Percentiles rank a stretch among this genome's conserved stretches.
phyloP scores from a whole-genome alignment of 2,329 filamentous ascomycete genomes.

The Cladosporium cucumerinum region DNA sequence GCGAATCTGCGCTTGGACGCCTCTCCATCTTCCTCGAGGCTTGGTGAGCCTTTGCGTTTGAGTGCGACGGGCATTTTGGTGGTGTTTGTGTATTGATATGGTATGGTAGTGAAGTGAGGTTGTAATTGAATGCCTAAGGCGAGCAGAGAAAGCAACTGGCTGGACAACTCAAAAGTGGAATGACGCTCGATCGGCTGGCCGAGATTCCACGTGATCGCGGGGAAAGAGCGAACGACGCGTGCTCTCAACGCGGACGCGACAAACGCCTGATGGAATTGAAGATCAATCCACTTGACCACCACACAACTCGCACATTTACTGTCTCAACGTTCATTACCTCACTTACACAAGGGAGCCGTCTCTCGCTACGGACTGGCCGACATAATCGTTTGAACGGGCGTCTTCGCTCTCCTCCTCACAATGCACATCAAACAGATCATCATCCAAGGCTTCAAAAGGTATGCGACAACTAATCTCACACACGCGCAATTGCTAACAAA shows the following conservation, averaged over 20 bases:
- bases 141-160: conserved; percentile 1
- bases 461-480: conserved; percentile 26
- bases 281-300: not conserved
- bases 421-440: conserved; percentile 99
- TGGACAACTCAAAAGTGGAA: not conserved
- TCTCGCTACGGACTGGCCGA: not conserved
- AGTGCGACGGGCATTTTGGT: conserved; percentile 28
- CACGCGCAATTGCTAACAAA: conserved; percentile 21
- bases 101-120: not conserved
- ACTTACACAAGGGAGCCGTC: not conserved
- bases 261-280: not conserved
- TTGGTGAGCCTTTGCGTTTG: conserved; percentile 38
- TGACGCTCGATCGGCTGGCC: not conserved
- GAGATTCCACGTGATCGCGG: not conserved
- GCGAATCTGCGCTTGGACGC: conserved; percentile 37
- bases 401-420: conserved; percentile 6
- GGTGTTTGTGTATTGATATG: not conserved
- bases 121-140: not conserved
- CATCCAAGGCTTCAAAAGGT: conserved; percentile 99
- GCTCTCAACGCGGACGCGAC: not conserved
- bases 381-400: not conserved
- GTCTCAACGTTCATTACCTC: not conserved
- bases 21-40: conserved; percentile 31
- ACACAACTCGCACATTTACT: not conserved
- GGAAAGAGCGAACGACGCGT: not conserved